These are phyloP conservation scores for Candida silvicultrix DNA, from an alignment of 805 yeast genomes.

Conservation along the genomic window DNA sequence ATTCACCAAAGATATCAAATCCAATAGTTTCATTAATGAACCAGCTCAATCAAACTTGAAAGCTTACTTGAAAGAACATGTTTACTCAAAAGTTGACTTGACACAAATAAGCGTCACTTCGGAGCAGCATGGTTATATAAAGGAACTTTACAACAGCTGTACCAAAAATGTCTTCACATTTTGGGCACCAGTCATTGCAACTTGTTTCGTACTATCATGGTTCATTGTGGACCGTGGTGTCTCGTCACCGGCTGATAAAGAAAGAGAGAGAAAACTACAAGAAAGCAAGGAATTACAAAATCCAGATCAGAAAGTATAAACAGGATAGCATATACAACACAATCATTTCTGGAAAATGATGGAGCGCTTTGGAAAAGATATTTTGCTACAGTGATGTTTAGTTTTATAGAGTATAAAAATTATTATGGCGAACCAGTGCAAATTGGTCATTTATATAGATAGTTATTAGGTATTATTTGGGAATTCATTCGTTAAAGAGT, in stretches of 20 bases:
- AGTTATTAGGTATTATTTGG: too few relatives aligned
- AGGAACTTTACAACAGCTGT: background rate
- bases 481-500: too few relatives aligned
- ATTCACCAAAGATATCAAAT: background rate
- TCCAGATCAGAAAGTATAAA: background rate
- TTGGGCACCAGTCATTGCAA: constrained; percentile 3
- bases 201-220: background rate
- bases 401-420: too few relatives aligned
- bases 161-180: constrained; percentile 2
- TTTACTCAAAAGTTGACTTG: background rate
- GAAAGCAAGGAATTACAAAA: background rate
- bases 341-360: too few relatives aligned
- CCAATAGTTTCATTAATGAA: background rate
- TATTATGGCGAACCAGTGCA: too few relatives aligned
- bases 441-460: too few relatives aligned
- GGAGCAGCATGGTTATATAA: background rate
- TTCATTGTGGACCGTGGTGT: background rate
- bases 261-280: background rate
- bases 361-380: too few relatives aligned
- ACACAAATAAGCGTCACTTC: background rate
- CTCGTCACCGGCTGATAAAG: background rate
- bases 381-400: too few relatives aligned
- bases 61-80: background rate
- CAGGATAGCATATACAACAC: too few relatives aligned
- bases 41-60: constrained; percentile 39